Base-by-base conservation (phyloP, 1,284 basidiomycete species). In the Malassezia arunalokei region DNA sequence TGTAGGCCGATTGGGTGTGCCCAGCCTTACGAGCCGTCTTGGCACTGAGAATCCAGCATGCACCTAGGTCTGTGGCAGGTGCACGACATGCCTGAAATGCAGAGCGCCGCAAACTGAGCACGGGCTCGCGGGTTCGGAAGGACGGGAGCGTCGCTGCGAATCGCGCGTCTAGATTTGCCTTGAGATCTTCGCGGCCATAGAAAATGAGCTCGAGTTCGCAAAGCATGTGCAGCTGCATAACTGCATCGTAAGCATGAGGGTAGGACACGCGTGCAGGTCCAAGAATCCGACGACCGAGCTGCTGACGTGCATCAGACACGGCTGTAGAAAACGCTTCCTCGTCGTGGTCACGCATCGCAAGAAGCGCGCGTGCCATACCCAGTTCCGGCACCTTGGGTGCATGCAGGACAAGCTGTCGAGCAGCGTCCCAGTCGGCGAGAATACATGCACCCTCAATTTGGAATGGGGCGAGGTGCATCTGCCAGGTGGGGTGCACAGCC, bases 1-100 rank as follows among this genome's bases (percentile, higher is more conserved):
- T 95, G 71, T 98, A 99, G 3, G 94, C 90, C 0, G 92, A 95
- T 76, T 98, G 94, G 77, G 82, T 84, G 73, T 98, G 92, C 0
- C 87, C 86, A 0, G 90, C 87, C 70, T 94, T 95, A 45, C 94
- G 79, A 11, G 94, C 92, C 55, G 91, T 90, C 72, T 94, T 96
- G 14, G 91, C 85, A 51, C 87, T 95, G 15, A 82, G 79, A 12
- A 98, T 80, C 94, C 94, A 99, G 17, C 50, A 58, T 29, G 48
- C 43, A 5, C 54, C 62, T 71, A 11, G 79, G 74, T 27, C 76
- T 65, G 57, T 84, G 2, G 45, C 55, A 7, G 62, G 47, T 17
- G 65, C 57, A 12, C 37, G 37, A 78, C 79, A 39, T 88, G 75
- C 24, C 6, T 81, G 78, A 68, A 94, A 87, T 0, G 86, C 88